A percentile compares a stretch with the other conserved stretches of the same genome.
phyloP scores from a whole-genome alignment of 2,329 filamentous ascomycete genomes.

The Fusarium gaditjirri region DNA sequence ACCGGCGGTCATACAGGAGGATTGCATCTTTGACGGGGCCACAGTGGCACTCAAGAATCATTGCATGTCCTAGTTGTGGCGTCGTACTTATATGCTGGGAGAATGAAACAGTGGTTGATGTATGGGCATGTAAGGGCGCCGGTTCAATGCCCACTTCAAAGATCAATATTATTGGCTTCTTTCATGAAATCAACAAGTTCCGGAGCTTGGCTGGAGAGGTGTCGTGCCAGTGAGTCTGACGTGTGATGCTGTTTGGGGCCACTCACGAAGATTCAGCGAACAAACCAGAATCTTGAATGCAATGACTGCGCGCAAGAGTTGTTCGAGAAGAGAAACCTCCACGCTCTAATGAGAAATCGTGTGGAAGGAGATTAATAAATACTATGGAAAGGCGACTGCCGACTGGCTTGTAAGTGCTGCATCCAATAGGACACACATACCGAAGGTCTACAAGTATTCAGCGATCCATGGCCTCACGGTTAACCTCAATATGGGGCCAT shows the following conservation, averaged over 20 bases:
- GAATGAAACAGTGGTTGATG: neutral
- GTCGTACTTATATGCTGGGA: neutral
- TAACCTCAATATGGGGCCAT: neutral
- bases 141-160: neutral
- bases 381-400: neutral
- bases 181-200: neutral
- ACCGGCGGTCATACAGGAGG: neutral
- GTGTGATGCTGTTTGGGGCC: accelerated
- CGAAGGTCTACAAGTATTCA: neutral
- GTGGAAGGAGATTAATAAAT: neutral
- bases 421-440: neutral
- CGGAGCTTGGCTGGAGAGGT: too few species aligned
- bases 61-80: neutral
- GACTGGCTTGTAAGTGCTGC: neutral
- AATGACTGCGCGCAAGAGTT: too few species aligned
- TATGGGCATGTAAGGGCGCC: neutral
- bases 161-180: neutral
- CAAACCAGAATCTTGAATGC: neutral
- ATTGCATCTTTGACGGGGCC: neutral
- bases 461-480: neutral
- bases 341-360: neutral
- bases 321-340: neutral
- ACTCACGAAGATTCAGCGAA: neutral
- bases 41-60: neutral
- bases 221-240: neutral